A percentile compares a stretch with the other conserved stretches of the same genome.
Evolutionary conservation across 768 basidiomycete species (phyloP).

Genomic region (Sistotremastrum suecicum): DNA sequence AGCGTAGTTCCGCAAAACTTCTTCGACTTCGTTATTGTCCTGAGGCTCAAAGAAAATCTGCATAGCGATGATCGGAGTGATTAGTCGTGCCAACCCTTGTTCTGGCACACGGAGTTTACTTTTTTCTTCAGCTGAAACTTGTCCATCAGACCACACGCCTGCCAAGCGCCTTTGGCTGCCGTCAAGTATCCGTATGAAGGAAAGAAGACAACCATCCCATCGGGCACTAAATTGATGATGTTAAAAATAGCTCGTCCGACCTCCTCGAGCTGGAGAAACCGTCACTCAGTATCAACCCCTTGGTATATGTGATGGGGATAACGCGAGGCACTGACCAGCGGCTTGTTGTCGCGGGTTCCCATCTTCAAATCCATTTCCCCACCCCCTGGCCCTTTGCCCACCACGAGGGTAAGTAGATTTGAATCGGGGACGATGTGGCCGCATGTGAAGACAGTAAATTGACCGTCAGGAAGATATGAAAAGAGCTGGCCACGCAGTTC

Average conservation of each 20-base stretch:
- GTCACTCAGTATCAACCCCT: background rate
- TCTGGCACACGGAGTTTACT: constrained; percentile 24
- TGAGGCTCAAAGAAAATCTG: constrained; percentile 88
- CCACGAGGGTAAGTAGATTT: constrained; percentile 63
- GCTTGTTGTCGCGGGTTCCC: constrained; percentile 49
- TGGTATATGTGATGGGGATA: background rate
- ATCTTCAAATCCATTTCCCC: constrained; percentile 71
- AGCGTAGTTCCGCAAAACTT: constrained; percentile 59
- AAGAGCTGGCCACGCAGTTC: constrained; percentile 79
- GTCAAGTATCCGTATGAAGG: constrained; percentile 83
- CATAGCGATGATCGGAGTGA: background rate
- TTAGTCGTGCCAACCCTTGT: background rate
- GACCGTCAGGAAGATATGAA: constrained; percentile 39
- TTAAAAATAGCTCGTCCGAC: constrained; percentile 79
- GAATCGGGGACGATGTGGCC: constrained; percentile 79
- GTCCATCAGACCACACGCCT: constrained; percentile 39
- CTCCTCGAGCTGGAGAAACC: constrained; percentile 45
- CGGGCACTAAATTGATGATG: constrained; percentile 61
- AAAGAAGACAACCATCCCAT: constrained; percentile 87
- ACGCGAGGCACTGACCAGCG: constrained; percentile 32
- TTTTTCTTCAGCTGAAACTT: constrained; percentile 61
- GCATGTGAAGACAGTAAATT: constrained; percentile 75
- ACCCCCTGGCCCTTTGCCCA: constrained; percentile 64
- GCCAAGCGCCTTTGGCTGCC: constrained; percentile 53
- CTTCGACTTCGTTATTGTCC: constrained; percentile 56